phyloP scores from a whole-genome alignment of 2,329 filamentous ascomycete species.

The Rachicladosporium sp. region DNA sequence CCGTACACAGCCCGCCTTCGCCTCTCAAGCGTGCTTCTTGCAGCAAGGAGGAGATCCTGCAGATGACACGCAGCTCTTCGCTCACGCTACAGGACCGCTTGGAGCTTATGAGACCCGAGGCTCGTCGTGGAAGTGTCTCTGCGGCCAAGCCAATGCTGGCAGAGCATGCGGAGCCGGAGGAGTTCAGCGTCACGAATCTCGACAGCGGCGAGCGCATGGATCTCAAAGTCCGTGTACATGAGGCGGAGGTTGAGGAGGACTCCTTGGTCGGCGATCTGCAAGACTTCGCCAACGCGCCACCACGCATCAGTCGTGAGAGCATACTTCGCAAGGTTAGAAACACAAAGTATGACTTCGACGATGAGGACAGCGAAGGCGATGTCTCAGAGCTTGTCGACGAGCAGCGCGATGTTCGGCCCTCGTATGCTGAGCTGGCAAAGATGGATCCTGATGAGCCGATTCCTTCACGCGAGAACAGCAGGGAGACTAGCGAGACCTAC shows the following conservation, averaged over 20 bases:
- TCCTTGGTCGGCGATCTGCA: conserved; percentile 21
- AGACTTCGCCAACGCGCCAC: conserved; percentile 34
- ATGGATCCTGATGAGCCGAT: conserved; percentile 84
- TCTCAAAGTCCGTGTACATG: conserved; percentile 10
- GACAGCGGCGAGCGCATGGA: conserved; percentile 17
- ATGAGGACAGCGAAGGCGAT: conserved; percentile 35
- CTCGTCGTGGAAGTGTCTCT: conserved; percentile 25
- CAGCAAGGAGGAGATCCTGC: conserved; percentile 52
- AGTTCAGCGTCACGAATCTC: conserved; percentile 18
- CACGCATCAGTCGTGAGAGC: conserved; percentile 82
- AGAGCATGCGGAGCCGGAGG: conserved; percentile 33
- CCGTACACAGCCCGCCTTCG: conserved; percentile 57
- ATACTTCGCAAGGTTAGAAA: conserved; percentile 79
- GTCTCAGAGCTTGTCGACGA: conserved; percentile 43
- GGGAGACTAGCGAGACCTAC: conserved; percentile 16
- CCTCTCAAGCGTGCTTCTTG: conserved; percentile 48
- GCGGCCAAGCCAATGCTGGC: no score
- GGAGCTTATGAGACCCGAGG: conserved; percentile 72
- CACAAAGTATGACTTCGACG: conserved; percentile 38
- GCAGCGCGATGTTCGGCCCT: conserved; percentile 12
- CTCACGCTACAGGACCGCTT: conserved; percentile 81
- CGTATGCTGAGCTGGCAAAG: conserved; percentile 36
- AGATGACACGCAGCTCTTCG: conserved; percentile 49
- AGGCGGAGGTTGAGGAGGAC: conserved; percentile 21
- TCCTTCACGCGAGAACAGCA: conserved; percentile 62